Percentiles rank a stretch among this genome's conserved stretches.
Conservation (phyloP, 495 filamentous ascomycete genomes). For the Aspergillus homomorphus region DNA sequence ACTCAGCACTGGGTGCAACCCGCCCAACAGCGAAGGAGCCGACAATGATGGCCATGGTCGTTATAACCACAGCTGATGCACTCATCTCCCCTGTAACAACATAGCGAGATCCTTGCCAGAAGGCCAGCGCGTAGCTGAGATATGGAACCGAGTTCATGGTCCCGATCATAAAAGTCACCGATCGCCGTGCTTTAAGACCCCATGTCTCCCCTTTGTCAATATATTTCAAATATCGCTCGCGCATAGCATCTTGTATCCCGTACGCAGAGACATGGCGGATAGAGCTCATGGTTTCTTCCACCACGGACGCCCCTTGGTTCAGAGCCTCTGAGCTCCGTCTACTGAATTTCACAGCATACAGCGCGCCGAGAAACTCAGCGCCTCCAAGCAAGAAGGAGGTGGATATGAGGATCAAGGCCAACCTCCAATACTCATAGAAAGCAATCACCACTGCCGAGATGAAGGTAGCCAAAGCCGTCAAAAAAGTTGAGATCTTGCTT, state of each 20-base stretch:
- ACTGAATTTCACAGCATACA: not conserved
- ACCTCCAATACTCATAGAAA: conserved; percentile 35
- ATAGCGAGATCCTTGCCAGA: conserved; percentile 19
- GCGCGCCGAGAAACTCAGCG: conserved; percentile 8
- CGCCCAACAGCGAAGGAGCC: conserved; percentile 10
- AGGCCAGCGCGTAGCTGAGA: conserved; percentile 17
- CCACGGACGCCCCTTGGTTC: conserved; percentile 3
- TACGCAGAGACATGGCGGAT: conserved; percentile 18
- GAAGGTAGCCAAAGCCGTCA: conserved; percentile 33
- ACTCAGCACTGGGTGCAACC: conserved; percentile 35
- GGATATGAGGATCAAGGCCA: conserved; percentile 33
- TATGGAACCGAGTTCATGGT: conserved; percentile 8
- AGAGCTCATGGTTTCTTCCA: conserved; percentile 19
- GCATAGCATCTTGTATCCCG: conserved; percentile 3
- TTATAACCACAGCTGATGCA: conserved; percentile 5
- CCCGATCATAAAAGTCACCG: conserved; percentile 8
- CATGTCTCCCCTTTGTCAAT: not conserved
- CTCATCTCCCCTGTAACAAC: conserved; percentile 12
- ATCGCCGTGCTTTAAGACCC: conserved; percentile 5
- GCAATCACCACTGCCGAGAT: conserved; percentile 35
- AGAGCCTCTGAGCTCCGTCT: conserved; percentile 1
- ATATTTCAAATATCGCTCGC: not conserved
- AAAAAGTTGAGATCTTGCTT: conserved; percentile 29
- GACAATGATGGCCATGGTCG: conserved; percentile 13
- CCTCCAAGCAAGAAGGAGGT: conserved; percentile 24